Evolutionary conservation across 108 stramenopile genomes (phyloP).

Genomic region (Stephanodiscus minutulus): DNA sequence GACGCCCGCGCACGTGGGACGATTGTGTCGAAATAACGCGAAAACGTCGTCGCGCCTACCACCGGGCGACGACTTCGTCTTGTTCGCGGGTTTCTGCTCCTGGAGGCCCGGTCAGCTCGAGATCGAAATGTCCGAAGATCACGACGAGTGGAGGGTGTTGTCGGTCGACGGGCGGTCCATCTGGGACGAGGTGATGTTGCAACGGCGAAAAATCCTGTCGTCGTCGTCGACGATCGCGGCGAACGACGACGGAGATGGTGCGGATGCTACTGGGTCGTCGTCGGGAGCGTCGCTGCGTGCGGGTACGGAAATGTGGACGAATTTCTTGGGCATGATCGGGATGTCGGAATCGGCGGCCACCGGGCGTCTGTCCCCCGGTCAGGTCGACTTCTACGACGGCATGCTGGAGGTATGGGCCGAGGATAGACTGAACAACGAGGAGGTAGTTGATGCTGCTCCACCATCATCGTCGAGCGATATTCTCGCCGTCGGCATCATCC

Average conservation of each 20-base stretch:
- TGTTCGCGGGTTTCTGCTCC: constrained; percentile 30
- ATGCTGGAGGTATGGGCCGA: constrained; percentile 41
- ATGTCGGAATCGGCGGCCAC: constrained; percentile 24
- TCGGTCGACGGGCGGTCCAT: constrained; percentile 26
- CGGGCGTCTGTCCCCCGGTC: constrained; percentile 19
- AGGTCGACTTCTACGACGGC: constrained; percentile 34
- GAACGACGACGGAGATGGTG: no score
- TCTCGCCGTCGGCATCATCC: background rate
- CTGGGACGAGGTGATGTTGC: constrained; percentile 25
- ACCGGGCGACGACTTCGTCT: no score
- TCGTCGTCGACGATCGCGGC: no score
- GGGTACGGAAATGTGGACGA: no score
- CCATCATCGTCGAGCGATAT: background rate
- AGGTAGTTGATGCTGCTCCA: no score
- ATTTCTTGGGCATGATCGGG: no score
- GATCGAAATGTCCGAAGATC: constrained; percentile 28
- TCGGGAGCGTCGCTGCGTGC: no score
- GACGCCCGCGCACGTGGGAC: no score
- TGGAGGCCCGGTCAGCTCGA: constrained; percentile 40
- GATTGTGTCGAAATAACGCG: no score
- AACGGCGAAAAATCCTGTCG: background rate
- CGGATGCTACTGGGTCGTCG: no score
- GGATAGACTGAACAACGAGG: constrained; percentile 17
- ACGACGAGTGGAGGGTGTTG: constrained; percentile 32
- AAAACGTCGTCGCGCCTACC: no score